Evolutionary conservation across 257 asterid species (phyloP), one percentile per base, ranked within the genome.

Genomic region (Petunia axillaris): DNA sequence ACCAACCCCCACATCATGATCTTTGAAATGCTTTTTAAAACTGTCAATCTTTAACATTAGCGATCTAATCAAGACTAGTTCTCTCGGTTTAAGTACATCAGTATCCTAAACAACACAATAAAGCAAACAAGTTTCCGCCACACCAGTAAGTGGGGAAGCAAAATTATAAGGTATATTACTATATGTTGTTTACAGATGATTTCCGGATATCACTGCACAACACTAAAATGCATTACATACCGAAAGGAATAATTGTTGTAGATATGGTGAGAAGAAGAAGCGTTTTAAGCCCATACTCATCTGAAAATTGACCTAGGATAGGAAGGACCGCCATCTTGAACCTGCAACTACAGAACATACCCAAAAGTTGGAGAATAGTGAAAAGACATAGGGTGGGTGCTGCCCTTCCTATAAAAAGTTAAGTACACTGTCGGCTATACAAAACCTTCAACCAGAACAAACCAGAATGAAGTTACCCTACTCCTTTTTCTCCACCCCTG

Each of bases 251-350:
- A 65, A 95, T 91, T 6, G 93, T 85, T 52, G 98, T 90, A 1
- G 98, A 95, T 58, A 90, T 44, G 38, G 98, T 93, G 86, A 93
- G 36, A 75, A 95, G 90, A 81, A 95, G 98, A 86, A 95, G 82
- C 0, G 98, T 98, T 89, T 95, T 95, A 48, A 97, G 95, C 63
- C 98, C 98, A 79, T 88, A 85, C 52, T 95, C 99, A 87, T 95
- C 99, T 9, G 99, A 88, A 76, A 95, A 92, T 89, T 95, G 99
- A 63, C 98, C 99, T 80, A 95, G 41, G 57, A 92, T 88, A 55
- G 98, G 98, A 83, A 95, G 90, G 80, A 89, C 92, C 78, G 92
- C 86, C 96, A 95, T 90, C 91, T 92, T 92, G 91, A 65, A 90
- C 88, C 98, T 95, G 85, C 80, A 82, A 64, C 38, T 78, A 68